phyloP scores from a whole-genome alignment of 257 asterid species.

The Jaltomata sinuosa region DNA sequence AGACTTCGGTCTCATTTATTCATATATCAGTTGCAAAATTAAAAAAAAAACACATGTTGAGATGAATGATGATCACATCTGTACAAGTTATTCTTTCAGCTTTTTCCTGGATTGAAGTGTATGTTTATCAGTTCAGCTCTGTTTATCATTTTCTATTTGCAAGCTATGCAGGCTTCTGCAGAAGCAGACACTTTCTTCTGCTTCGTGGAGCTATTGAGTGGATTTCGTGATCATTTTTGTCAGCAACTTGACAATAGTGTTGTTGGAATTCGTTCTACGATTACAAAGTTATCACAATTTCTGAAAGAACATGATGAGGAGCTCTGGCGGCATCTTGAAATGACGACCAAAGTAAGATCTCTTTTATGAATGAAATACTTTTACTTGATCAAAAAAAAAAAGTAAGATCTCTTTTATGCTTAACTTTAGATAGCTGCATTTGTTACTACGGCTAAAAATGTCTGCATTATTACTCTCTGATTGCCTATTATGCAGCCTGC shows the following conservation, averaged over 20 bases:
- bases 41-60: background rate
- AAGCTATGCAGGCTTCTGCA: slow-evolving; percentile 60
- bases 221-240: slow-evolving; percentile 88
- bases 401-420: slow-evolving; percentile 28
- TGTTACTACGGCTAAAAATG: background rate
- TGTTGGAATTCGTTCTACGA: slow-evolving; percentile 92
- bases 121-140: slow-evolving; percentile 1
- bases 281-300: slow-evolving; percentile 71
- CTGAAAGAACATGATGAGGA: slow-evolving; percentile 96
- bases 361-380: background rate
- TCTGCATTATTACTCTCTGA: background rate
- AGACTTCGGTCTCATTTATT: background rate
- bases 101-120: slow-evolving; percentile 1
- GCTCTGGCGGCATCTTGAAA: slow-evolving; percentile 98
- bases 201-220: slow-evolving; percentile 90
- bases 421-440: background rate
- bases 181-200: slow-evolving; percentile 97
- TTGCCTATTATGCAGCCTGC: background rate
- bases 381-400: slow-evolving; percentile 10
- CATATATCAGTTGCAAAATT: background rate
- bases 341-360: slow-evolving; percentile 67
- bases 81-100: background rate
- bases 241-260: slow-evolving; percentile 97
- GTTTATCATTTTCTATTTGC: slow-evolving; percentile 17
- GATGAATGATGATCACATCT: background rate